Evolutionary conservation across 139 green algal genomes (phyloP), one percentile per base, ranked within the genome.

Genomic region (Chloropicon primus): DNA sequence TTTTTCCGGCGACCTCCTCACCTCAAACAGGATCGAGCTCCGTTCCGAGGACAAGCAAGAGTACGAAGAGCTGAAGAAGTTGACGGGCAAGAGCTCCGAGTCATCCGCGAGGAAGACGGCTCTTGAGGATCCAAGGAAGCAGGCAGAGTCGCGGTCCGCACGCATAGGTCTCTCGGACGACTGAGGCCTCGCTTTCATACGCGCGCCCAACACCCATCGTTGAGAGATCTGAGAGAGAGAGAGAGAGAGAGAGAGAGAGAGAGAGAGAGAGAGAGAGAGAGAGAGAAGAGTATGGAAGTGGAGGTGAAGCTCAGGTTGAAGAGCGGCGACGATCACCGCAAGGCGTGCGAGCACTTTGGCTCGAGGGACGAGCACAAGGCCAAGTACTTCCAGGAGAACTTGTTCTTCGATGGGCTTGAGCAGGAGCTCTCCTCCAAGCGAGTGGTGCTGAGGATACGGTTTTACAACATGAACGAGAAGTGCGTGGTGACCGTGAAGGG

Each of bases 301-400:
- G 93, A 98, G 80, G 85, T 98, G 21, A 98, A 98, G 86, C 88
- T 98, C 27, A 83, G 91, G 1, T 80, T 98, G 26, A 84, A 87
- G 0, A 80, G 88, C 76, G 78, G 72, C 2, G 87, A 82, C 1
- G 87, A 87, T 17, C 89, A 94, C 73, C 84, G 83, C 25, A 83
- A 83, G 73, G 82, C 97, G 53, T 81, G 80, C 0, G 27, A 82
- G 21, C 80, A 89, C 53, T 84, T 97, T 29, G 24, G 24, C 23
- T 2, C 23, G 2, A 2, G 21, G 2, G 73, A 25, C 25, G 24
- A 28, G 2, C n/a, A 62, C 26, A 25, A 72, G 0, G 86, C 77
- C 28, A 85, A 80, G 2, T 83, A 95, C 74, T 26, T 84, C 21
- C 92, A 97, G 83, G 93, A 97, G 72, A 98, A 98, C 85, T 92